These are phyloP conservation scores for Cladosporium phlei DNA, from an alignment of 2,329 filamentous ascomycete species.

Conservation along the genomic window DNA sequence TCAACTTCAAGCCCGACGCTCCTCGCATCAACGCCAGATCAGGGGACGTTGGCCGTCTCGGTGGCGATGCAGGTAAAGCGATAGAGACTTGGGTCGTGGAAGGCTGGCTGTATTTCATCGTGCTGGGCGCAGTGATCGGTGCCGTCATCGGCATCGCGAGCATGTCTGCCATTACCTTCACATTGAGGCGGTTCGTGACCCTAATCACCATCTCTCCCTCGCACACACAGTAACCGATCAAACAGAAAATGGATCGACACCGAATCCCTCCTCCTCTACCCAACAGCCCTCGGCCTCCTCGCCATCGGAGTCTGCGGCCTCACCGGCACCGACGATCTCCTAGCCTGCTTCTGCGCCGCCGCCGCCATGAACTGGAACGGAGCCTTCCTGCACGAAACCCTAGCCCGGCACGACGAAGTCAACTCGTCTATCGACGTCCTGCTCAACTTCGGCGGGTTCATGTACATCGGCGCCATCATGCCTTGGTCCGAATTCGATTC, in stretches of 20 bases:
- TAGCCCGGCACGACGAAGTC: conserved; percentile 66
- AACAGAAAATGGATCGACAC: conserved; percentile 61
- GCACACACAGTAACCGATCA: conserved; percentile 36
- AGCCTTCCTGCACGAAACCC: conserved; percentile 79
- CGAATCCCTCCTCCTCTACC: conserved; percentile 79
- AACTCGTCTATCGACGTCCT: conserved; percentile 90
- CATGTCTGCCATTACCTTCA: conserved; percentile 68
- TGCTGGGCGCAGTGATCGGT: conserved; percentile 67
- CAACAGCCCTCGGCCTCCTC: conserved; percentile 74
- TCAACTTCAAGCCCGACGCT: conserved; percentile 22
- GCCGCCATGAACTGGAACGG: conserved; percentile 86
- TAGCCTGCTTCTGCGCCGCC: conserved; percentile 84
- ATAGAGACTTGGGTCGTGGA: conserved; percentile 67
- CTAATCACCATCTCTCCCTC: no score
- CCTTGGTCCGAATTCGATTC: conserved; percentile 71
- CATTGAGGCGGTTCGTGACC: conserved; percentile 57
- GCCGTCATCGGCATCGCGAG: conserved; percentile 69
- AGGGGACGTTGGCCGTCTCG: conserved; percentile 30
- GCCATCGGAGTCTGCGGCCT: conserved; percentile 78
- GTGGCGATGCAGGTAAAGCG: conserved; percentile 47
- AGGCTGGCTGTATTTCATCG: conserved; percentile 54
- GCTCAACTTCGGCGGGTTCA: conserved; percentile 76
- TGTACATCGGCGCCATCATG: conserved; percentile 79
- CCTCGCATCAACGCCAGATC: background rate
- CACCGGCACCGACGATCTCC: conserved; percentile 77